Conservation (phyloP, 2,329 filamentous ascomycete genomes). For the Teratosphaeria pseudoeucalypti region DNA sequence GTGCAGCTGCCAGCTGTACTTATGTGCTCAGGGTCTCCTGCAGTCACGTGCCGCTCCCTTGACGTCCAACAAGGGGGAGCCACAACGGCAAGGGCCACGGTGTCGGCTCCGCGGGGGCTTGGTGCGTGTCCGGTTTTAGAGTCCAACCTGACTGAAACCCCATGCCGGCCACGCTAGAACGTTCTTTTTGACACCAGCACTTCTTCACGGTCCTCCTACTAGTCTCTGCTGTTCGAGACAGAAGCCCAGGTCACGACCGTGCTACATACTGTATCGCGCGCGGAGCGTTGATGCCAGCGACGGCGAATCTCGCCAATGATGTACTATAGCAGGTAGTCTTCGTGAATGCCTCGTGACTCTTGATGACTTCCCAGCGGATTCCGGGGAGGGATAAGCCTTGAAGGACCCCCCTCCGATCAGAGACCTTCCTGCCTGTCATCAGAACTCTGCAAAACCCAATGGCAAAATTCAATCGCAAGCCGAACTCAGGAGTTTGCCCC, state of each 20-base stretch:
- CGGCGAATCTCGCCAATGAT: neutral
- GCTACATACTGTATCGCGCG: neutral
- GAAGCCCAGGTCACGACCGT: neutral
- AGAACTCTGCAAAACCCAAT: neutral
- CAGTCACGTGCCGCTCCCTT: neutral
- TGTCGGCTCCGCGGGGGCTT: neutral
- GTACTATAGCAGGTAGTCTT: neutral
- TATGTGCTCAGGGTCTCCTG: neutral
- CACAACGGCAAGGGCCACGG: neutral
- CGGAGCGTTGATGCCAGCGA: neutral
- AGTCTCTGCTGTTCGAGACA: neutral
- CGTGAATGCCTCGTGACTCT: neutral
- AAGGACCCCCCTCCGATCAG: neutral
- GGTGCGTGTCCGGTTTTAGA: neutral
- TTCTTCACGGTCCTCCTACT: neutral
- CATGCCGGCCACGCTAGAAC: neutral
- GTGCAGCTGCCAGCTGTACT: neutral
- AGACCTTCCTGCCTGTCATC: neutral
- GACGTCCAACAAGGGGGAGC: neutral
- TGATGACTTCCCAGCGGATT: neutral
- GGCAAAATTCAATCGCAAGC: neutral
- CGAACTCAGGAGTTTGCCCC: neutral
- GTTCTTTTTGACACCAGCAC: neutral
- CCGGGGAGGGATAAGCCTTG: neutral
- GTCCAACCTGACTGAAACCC: neutral